Conservation (phyloP, 23 red algal genomes). For the Gracilaria caudata region DNA sequence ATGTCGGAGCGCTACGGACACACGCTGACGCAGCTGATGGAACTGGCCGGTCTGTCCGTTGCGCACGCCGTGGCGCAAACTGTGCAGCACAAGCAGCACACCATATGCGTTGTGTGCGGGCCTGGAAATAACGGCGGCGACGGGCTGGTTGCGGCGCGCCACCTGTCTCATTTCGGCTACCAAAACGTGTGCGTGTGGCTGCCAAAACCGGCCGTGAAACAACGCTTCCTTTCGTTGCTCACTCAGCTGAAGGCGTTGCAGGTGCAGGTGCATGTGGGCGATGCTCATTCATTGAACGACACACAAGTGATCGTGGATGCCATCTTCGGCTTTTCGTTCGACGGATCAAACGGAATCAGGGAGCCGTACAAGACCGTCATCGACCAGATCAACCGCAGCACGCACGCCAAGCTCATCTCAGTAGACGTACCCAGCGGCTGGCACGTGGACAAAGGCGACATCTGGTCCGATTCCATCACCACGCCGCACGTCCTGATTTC, state of each 20-base stretch:
- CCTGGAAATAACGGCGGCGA: constrained; percentile 99
- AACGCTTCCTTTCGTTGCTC: constrained; percentile 56
- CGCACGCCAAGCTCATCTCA: constrained; percentile 33
- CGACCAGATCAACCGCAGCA: constrained; percentile 27
- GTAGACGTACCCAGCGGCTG: constrained; percentile 98
- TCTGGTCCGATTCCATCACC: not conserved
- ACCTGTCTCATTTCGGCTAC: constrained; percentile 84
- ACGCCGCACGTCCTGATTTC: constrained; percentile 76
- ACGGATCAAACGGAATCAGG: constrained; percentile 60
- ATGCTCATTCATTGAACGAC: constrained; percentile 48
- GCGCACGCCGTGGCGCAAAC: constrained; percentile 62
- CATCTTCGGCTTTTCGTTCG: constrained; percentile 97
- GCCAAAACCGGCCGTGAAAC: constrained; percentile 37
- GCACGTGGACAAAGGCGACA: constrained; percentile 81
- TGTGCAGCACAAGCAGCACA: not conserved
- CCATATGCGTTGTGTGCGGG: constrained; percentile 66
- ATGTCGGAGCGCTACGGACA: constrained; percentile 72
- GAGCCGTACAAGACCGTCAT: constrained; percentile 56
- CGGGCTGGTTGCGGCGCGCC: constrained; percentile 96
- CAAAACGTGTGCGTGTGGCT: constrained; percentile 55
- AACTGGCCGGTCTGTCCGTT: constrained; percentile 93
- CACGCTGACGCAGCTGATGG: constrained; percentile 93
- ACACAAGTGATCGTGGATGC: constrained; percentile 79
- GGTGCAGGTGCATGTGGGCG: constrained; percentile 31
- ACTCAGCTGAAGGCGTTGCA: constrained; percentile 67